Evolutionary conservation across 1,284 basidiomycete species (phyloP), one percentile per base, ranked within the genome.

Genomic region (Malassezia vespertilionis): DNA sequence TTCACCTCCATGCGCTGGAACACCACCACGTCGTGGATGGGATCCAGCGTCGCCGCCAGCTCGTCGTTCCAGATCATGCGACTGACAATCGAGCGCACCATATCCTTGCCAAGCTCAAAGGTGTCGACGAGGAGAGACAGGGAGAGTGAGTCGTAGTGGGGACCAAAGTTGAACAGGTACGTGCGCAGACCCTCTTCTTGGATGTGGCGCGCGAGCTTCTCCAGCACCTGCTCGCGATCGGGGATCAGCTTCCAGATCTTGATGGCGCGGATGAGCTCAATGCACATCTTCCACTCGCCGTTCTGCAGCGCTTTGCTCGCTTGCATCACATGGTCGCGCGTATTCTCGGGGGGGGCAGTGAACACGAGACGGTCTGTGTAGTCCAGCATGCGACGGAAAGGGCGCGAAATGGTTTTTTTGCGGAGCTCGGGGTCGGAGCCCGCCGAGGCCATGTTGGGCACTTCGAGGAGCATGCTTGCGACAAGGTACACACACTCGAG

Each of bases 1-100:
- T 81, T 80, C 63, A 84, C 82, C 4, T 87, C 84, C 5, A 93
- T 75, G 65, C 88, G 82, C 72, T 97, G 91, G n/a, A 85, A 77
- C 45, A 86, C 82, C 24, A 84, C 80, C 34, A 88, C 78, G 63
- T 95, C 88, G 44, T 87, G 79, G 76, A 44, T 81, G 80, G 42
- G 81, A 71, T 97, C 93, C 48, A 99, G 76, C 24, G 87, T 90
- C 1, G 91, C 93, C 0, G 85, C 78, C 12, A 97, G 77, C 71
- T 96, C 90, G 70, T 96, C 93, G 63, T 80, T 88, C 88, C 90
- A 96, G 66, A 97, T 95, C 93, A 99, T 96, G 74, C 89, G 87
- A 36, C 86, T 90, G 37, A 96, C 85, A 61, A 95, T 82, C 20
- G 89, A 90, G 5, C 84, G 88, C 7, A 95, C 87, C 11, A 80